A percentile compares a stretch with the other conserved stretches of the same genome.
Conservation (phyloP, 176 grass and related monocot species). For the Hyparrhenia diplandra region DNA sequence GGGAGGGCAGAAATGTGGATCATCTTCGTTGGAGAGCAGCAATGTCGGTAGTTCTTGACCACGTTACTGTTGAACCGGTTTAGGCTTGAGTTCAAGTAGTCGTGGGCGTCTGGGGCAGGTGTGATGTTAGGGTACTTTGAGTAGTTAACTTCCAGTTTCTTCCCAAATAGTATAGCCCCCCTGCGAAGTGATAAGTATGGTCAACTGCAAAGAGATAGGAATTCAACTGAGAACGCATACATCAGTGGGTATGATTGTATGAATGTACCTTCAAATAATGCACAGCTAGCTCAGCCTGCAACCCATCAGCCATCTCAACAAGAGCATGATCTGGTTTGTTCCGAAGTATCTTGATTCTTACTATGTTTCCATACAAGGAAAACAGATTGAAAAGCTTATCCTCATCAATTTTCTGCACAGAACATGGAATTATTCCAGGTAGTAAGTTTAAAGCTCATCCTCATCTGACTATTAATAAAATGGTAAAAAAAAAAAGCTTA, state of each 20-base stretch:
- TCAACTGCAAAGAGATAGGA: background rate
- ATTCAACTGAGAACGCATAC: constrained; percentile 15
- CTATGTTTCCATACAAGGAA: constrained; percentile 95
- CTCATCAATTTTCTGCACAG: constrained; percentile 81
- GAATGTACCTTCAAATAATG: constrained; percentile 72
- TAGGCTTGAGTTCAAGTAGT: constrained; percentile 71
- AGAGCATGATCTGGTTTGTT: constrained; percentile 98
- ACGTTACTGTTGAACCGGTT: constrained; percentile 81
- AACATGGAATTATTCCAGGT: constrained; percentile 4
- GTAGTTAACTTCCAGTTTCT: constrained; percentile 84
- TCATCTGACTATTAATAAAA: background rate
- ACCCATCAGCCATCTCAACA: constrained; percentile 94
- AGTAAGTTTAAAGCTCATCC: background rate
- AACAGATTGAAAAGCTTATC: constrained; percentile 97
- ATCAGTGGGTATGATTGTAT: background rate
- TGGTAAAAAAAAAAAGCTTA: background rate
- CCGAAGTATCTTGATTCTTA: constrained; percentile 80
- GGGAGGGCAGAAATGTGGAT: constrained; percentile 85
- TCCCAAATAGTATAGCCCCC: constrained; percentile 65
- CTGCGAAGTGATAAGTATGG: constrained; percentile 23
- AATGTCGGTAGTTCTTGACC: constrained; percentile 90
- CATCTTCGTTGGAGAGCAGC: constrained; percentile 86
- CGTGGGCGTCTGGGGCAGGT: constrained; percentile 57
- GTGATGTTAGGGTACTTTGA: constrained; percentile 86
- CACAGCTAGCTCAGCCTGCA: constrained; percentile 91